phyloP scores from a whole-genome alignment of 108 stramenopile genomes.

The Phaeodactylum tricornutum region DNA sequence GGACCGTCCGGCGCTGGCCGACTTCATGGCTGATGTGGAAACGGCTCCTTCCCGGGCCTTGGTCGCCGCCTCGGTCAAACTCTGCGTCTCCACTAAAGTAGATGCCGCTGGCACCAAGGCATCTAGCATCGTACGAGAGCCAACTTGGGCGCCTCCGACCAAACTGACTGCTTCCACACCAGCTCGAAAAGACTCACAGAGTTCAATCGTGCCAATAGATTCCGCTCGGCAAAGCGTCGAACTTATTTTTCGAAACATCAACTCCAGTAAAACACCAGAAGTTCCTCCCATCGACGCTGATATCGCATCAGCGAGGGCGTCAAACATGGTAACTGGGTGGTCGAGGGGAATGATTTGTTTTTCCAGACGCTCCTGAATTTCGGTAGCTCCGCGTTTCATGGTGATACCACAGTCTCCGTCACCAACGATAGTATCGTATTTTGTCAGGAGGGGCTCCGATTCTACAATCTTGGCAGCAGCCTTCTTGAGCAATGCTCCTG shows the following conservation, averaged over 20 bases:
- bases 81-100: conserved; percentile 15
- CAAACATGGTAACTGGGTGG: conserved; percentile 55
- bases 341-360: conserved; percentile 11
- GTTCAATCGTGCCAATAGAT: conserved; percentile 29
- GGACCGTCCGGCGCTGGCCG: conserved; percentile 86
- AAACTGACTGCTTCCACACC: conserved; percentile 83
- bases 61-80: conserved; percentile 37
- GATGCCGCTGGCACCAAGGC: conserved; percentile 78
- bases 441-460: conserved; percentile 74
- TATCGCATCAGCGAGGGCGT: conserved; percentile 66
- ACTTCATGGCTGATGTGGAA: conserved; percentile 74
- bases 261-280: conserved; percentile 85
- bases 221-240: conserved; percentile 25
- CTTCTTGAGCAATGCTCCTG: conserved; percentile 21
- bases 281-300: conserved; percentile 93
- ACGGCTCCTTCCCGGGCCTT: conserved; percentile 83
- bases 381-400: conserved; percentile 87
- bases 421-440: conserved; percentile 88
- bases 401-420: conserved; percentile 98
- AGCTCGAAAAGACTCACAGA: conserved; percentile 64
- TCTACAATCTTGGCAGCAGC: conserved; percentile 54
- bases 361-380: conserved; percentile 51
- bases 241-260: conserved; percentile 82
- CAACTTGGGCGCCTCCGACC: conserved; percentile 88
- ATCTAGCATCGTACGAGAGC: conserved; percentile 96